These are phyloP conservation scores for Microbotryum violaceum DNA, from an alignment of 1,284 basidiomycete genomes.

Conservation along the genomic window DNA sequence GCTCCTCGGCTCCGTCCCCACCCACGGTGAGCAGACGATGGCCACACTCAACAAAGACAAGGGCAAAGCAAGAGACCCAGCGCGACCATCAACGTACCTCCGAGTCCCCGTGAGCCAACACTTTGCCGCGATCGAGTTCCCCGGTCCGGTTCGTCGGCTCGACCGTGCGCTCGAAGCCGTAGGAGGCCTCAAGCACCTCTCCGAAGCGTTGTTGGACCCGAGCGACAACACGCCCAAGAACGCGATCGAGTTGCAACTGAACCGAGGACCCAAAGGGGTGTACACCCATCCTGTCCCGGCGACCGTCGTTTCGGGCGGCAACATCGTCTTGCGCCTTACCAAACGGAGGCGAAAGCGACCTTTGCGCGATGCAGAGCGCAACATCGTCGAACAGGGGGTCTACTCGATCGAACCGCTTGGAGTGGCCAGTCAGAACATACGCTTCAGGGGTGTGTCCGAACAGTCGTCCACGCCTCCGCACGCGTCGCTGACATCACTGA, in stretches of 20 bases:
- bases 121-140: conserved; percentile 76
- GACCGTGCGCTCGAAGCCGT: conserved; percentile 57
- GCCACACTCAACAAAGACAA: too few species aligned
- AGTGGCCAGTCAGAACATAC: conserved; percentile 65
- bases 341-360: conserved; percentile 50
- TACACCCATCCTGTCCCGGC: conserved; percentile 76
- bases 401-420: conserved; percentile 74
- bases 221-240: neutral
- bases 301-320: conserved; percentile 63
- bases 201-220: conserved; percentile 55
- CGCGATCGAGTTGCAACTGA: conserved; percentile 61
- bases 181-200: conserved; percentile 60
- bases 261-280: conserved; percentile 52
- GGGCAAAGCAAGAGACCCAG: too few species aligned
- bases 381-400: conserved; percentile 53
- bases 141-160: conserved; percentile 69
- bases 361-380: conserved; percentile 29
- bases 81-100: too few species aligned
- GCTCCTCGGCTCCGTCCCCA: too few species aligned
- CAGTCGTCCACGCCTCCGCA: neutral
- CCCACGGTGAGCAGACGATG: too few species aligned
- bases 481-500: conserved; percentile 2
- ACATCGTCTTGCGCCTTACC: conserved; percentile 69
- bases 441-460: conserved; percentile 69
- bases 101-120: too few species aligned